Conservation (phyloP, 2,329 filamentous ascomycete genomes). For the Fusarium sp. region DNA sequence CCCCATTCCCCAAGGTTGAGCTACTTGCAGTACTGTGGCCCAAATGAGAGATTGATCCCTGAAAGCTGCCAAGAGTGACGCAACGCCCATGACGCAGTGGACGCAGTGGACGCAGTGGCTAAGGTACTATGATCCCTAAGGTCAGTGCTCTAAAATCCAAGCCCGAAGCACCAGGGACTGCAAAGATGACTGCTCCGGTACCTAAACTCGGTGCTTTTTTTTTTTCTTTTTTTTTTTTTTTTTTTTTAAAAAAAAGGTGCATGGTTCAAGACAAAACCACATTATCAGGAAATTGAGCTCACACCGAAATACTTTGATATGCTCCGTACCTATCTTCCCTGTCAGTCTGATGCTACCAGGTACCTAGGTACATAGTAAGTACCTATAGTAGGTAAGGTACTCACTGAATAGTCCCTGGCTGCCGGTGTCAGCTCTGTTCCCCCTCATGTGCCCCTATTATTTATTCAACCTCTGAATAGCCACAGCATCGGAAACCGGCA, state of each 20-base stretch:
- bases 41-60: conserved; percentile 27
- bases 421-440: not conserved
- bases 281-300: not conserved
- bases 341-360: not conserved
- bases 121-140: too few relatives aligned
- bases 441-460: not conserved
- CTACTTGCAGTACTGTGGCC: not conserved
- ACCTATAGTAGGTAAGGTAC: too few relatives aligned
- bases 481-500: conserved; percentile 27
- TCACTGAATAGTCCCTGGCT: not conserved
- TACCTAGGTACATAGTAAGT: too few relatives aligned
- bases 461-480: conserved; percentile 20
- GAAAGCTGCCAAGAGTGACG: conserved; percentile 25
- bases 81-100: conserved; percentile 29
- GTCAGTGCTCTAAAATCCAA: not conserved
- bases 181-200: not conserved
- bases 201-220: not conserved
- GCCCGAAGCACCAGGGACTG: not conserved
- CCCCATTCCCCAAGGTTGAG: not conserved
- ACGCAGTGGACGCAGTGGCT: conserved; percentile 21
- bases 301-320: not conserved
- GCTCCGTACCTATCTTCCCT: not conserved
- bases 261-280: not conserved
- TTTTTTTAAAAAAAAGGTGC: too few relatives aligned
- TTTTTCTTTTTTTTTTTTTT: too few relatives aligned